These are phyloP conservation scores for Hypoxylon sp. DNA, from an alignment of 2,329 filamentous ascomycete species.

Conservation along the genomic window DNA sequence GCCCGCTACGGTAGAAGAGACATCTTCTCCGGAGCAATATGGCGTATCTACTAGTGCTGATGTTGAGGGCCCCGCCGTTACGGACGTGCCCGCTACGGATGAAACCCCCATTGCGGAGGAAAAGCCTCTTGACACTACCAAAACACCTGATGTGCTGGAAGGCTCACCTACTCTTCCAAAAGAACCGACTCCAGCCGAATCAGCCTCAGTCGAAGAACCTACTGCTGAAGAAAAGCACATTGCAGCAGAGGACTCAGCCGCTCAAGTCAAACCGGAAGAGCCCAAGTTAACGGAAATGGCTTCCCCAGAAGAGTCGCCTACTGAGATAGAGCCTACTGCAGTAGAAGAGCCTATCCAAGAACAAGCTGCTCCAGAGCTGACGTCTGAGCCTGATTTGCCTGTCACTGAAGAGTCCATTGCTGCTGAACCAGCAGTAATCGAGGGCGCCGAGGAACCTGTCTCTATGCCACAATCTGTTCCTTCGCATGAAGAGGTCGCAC, in stretches of 20 bases:
- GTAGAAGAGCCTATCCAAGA: background rate
- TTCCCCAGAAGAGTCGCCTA: background rate
- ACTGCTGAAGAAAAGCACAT: background rate
- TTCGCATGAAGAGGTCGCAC: background rate
- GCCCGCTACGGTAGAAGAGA: background rate
- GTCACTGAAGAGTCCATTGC: background rate
- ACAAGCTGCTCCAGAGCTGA: background rate
- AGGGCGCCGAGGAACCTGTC: background rate
- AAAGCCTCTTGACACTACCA: background rate
- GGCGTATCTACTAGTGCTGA: background rate
- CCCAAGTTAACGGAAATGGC: background rate
- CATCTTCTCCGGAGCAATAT: too few species aligned
- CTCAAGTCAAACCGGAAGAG: background rate
- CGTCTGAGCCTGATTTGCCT: background rate
- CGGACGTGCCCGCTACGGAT: background rate
- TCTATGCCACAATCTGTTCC: background rate
- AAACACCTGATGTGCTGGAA: background rate
- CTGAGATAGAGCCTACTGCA: background rate
- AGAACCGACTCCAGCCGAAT: background rate
- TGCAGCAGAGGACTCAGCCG: background rate
- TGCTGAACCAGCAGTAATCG: background rate
- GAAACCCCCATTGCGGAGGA: background rate
- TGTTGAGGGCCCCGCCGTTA: background rate
- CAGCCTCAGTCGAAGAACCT: background rate
- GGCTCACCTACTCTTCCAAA: background rate